A percentile compares a stretch with the other conserved stretches of the same genome.
phyloP scores from a whole-genome alignment of 441 rosid genomes.

The Brassica balearica region DNA sequence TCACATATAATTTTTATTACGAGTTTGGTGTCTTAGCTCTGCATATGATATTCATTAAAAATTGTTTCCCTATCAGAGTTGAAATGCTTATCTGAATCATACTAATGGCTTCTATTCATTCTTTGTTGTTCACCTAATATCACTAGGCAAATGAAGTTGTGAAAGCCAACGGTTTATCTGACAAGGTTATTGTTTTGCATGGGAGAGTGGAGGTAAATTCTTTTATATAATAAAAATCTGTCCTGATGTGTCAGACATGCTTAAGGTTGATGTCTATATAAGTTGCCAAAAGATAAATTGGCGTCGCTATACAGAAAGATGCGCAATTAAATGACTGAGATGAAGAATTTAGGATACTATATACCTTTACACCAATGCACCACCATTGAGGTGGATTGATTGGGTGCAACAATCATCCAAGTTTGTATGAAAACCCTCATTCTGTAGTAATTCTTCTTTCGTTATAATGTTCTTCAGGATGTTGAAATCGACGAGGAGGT shows the following conservation, averaged over 20 bases:
- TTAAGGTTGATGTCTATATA: constrained; percentile 14
- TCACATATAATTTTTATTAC: background rate
- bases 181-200: constrained; percentile 83
- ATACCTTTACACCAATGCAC: background rate
- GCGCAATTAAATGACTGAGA: constrained; percentile 4
- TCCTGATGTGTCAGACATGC: constrained; percentile 17
- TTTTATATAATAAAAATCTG: constrained; percentile 17
- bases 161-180: constrained; percentile 88
- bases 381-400: constrained; percentile 13
- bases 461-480: constrained; percentile 61
- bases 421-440: constrained; percentile 6
- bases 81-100: constrained; percentile 17
- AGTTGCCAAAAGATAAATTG: constrained; percentile 16
- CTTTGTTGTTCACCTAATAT: background rate
- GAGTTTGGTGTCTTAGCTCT: constrained; percentile 23
- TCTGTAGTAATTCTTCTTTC: constrained; percentile 17
- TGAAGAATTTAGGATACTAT: constrained; percentile 17
- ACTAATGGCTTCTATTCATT: constrained; percentile 23
- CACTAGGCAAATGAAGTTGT: constrained; percentile 96
- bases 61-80: constrained; percentile 10
- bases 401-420: constrained; percentile 22
- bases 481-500: constrained; percentile 92
- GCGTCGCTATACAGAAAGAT: background rate
- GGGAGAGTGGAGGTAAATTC: constrained; percentile 91
- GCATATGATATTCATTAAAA: constrained; percentile 11